A percentile compares a stretch with the other conserved stretches of the same genome.
These are phyloP conservation scores for Colletotrichum camelliae DNA, from an alignment of 2,329 filamentous ascomycete genomes.

Conservation along the genomic window DNA sequence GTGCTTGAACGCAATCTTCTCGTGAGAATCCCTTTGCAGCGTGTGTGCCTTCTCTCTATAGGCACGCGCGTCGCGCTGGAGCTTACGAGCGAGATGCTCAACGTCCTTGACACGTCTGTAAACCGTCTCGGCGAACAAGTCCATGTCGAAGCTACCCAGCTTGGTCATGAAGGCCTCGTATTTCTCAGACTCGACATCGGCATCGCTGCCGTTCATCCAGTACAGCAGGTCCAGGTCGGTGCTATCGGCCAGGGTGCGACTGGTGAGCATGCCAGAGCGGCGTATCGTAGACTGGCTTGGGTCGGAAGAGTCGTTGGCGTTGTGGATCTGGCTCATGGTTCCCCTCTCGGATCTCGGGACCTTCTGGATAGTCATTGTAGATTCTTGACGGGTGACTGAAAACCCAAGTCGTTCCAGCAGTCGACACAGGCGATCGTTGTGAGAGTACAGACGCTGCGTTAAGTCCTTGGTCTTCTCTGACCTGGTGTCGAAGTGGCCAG, in stretches of 20 bases:
- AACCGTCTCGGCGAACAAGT: slow-evolving; percentile 83
- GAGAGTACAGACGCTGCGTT: slow-evolving; percentile 80
- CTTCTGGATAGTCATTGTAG: slow-evolving; percentile 77
- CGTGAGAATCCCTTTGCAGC: slow-evolving; percentile 83
- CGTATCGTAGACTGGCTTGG: slow-evolving; percentile 52
- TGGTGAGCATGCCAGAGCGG: slow-evolving; percentile 57
- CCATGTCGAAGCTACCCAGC: slow-evolving; percentile 80
- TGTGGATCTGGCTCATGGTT: slow-evolving; percentile 48
- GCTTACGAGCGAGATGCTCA: slow-evolving; percentile 91
- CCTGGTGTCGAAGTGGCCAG: slow-evolving; percentile 69
- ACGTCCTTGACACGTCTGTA: slow-evolving; percentile 92
- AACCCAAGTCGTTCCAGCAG: slow-evolving; percentile 90
- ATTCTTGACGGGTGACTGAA: slow-evolving; percentile 75
- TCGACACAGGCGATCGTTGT: slow-evolving; percentile 83
- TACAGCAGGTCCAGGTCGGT: slow-evolving; percentile 76
- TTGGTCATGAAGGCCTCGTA: slow-evolving; percentile 78
- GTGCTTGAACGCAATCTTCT: slow-evolving; percentile 93
- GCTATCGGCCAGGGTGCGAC: slow-evolving; percentile 63
- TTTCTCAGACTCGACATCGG: slow-evolving; percentile 71
- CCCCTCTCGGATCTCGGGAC: slow-evolving; percentile 65
- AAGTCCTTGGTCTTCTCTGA: slow-evolving; percentile 80
- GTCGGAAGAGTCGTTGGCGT: slow-evolving; percentile 63
- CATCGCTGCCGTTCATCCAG: slow-evolving; percentile 78
- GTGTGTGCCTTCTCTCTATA: slow-evolving; percentile 88
- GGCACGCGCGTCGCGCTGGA: slow-evolving; percentile 84